Evolutionary conservation across 129 eudicot species (phyloP).

Genomic region (Centella asiatica): DNA sequence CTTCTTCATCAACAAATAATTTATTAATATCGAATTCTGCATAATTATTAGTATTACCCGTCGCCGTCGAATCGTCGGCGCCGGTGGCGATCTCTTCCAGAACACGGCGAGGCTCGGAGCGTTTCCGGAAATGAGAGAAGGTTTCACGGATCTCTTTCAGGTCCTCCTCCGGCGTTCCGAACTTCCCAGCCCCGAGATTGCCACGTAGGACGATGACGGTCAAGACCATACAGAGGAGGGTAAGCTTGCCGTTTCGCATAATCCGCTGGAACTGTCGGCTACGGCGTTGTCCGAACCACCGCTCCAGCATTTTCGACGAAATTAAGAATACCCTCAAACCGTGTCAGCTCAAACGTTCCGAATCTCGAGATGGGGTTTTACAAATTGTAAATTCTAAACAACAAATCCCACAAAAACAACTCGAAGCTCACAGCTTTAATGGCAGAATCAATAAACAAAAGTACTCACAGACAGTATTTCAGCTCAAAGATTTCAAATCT

Average conservation of each 20-base stretch:
- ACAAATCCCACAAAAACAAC: too few species aligned
- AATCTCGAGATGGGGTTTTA: too few species aligned
- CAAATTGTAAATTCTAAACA: too few species aligned
- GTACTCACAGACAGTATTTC: too few species aligned
- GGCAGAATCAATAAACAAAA: too few species aligned
- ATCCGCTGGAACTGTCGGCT: conserved; percentile 48
- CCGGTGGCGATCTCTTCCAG: conserved; percentile 36
- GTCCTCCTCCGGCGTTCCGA: conserved; percentile 83
- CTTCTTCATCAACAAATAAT: conserved; percentile 22
- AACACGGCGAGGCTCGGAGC: conserved; percentile 73
- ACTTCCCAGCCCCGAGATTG: conserved; percentile 69
- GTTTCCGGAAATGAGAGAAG: conserved; percentile 40
- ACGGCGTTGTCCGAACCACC: conserved; percentile 28
- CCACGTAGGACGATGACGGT: conserved; percentile 67
- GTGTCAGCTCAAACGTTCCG: too few species aligned
- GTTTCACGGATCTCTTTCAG: conserved; percentile 56
- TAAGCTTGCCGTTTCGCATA: conserved; percentile 54
- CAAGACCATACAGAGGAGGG: conserved; percentile 50
- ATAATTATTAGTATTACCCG: conserved; percentile 11
- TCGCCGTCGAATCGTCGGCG: conserved; percentile 7
- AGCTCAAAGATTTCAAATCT: too few species aligned
- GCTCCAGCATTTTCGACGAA: neutral
- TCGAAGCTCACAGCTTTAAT: too few species aligned
- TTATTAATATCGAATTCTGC: conserved; percentile 18
- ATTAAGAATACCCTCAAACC: neutral